Evolutionary conservation across 1,284 basidiomycete species (phyloP), one percentile per base, ranked within the genome.

Genomic region (Paramarasmius palmivorus): DNA sequence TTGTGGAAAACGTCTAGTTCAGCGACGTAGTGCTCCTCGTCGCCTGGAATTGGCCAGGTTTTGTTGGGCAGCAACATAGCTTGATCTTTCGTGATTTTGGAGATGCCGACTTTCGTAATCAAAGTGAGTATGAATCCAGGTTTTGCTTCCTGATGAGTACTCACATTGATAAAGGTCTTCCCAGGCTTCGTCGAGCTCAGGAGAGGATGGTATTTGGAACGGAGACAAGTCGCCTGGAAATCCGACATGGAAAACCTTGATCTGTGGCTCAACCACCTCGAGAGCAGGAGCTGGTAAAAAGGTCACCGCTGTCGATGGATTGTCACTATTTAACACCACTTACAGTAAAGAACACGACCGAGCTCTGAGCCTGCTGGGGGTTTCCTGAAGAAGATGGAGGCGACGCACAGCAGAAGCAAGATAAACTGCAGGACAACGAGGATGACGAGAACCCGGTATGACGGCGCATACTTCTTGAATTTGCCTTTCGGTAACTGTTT

Each of bases 91-190:
- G 63, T 57, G 22, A 70, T 61, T 41, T 60, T 19, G 57, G 55
- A 54, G 59, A 64, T 63, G 36, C 32, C 20, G 14, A 22, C 42
- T 50, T 17, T 14, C 14, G 36, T n/a, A n/a, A n/a, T 37, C 14
- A 37, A 14, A 14, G 44, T 29, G 41, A 23, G 37, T 15, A 8
- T 35, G 53, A 9, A n/a, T n/a, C 20, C n/a, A 20, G 15, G 8
- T 12, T 23, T 12, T 19, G 42, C 23, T 35, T 15, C 3, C 7
- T 23, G n/a, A 14, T 15, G 45, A 34, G n/a, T 10, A 57, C 55
- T 36, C 53, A 65, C 66, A 55, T 17, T 60, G 55, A 51, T 65
- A 67, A n/a, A 68, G 56, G 8, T 61, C 61, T 0, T 56, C 45
- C 57, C 57, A 59, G 0, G 49, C 52, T 8, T 50, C 17, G 36